These are phyloP conservation scores for Colletotrichum costaricense DNA, from an alignment of 2,329 filamentous ascomycete species.

Conservation along the genomic window DNA sequence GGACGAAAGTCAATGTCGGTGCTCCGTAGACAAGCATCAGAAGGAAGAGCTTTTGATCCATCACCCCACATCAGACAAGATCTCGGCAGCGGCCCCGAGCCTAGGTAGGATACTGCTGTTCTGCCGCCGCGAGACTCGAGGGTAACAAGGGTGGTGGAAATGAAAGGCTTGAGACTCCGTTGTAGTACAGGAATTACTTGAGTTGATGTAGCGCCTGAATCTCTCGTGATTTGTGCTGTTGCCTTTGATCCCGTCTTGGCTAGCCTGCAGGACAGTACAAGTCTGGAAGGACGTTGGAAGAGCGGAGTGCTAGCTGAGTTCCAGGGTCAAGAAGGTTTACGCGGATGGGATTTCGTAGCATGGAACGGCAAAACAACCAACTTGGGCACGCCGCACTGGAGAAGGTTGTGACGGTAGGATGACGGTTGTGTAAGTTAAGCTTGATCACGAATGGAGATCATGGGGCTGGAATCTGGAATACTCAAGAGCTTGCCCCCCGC, in stretches of 20 bases:
- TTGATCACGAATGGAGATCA: background rate
- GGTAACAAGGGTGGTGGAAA: background rate
- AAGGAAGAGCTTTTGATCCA: background rate
- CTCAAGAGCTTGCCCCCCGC: background rate
- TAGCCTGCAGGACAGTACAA: background rate
- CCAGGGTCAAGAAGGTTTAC: background rate
- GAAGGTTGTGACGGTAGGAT: background rate
- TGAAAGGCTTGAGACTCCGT: background rate
- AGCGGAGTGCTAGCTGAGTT: too few species aligned
- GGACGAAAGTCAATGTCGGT: too few species aligned
- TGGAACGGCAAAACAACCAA: background rate
- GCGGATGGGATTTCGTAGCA: background rate
- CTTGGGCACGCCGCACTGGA: background rate
- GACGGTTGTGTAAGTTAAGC: background rate
- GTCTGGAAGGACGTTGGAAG: constrained; percentile 5
- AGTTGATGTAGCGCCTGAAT: background rate
- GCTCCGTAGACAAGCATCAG: background rate
- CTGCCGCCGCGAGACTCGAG: background rate
- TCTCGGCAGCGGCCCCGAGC: background rate
- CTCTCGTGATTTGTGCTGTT: background rate
- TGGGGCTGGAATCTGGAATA: background rate
- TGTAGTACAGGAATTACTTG: background rate
- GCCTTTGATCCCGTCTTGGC: too few species aligned
- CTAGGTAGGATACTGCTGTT: background rate
- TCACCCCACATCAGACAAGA: background rate